Conservation (phyloP, 2,329 filamentous ascomycete genomes). For the Mollisiaceae sp. region DNA sequence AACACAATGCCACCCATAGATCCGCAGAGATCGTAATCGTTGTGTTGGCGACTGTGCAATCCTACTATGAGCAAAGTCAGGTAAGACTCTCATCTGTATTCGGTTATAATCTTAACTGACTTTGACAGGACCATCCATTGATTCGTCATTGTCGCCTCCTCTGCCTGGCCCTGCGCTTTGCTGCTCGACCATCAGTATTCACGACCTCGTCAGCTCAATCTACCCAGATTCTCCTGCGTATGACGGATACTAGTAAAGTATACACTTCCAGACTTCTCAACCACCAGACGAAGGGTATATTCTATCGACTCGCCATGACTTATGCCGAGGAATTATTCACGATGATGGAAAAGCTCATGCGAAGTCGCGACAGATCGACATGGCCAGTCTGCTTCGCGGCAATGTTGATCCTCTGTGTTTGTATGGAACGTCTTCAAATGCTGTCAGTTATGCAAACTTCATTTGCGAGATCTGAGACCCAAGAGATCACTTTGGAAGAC, state of each 20-base stretch:
- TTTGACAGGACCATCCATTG: background rate
- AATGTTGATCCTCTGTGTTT: constrained; percentile 25
- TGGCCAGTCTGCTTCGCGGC: constrained; percentile 28
- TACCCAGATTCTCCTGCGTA: constrained; percentile 6
- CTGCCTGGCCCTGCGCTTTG: constrained; percentile 16
- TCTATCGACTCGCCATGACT: constrained; percentile 19
- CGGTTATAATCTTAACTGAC: background rate
- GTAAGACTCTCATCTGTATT: background rate
- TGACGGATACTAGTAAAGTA: background rate
- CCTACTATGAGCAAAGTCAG: background rate
- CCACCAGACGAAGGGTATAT: constrained; percentile 27
- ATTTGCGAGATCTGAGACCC: constrained; percentile 9
- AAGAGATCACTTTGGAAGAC: background rate
- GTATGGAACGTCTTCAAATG: constrained; percentile 25
- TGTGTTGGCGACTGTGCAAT: background rate
- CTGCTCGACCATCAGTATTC: constrained; percentile 23
- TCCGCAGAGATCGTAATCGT: background rate
- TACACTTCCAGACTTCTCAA: constrained; percentile 31
- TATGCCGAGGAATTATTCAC: constrained; percentile 15
- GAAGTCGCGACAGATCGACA: constrained; percentile 17
- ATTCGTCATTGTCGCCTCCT: constrained; percentile 24
- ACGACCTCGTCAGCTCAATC: constrained; percentile 21
- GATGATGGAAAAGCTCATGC: constrained; percentile 28
- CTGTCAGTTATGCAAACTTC: constrained; percentile 16
- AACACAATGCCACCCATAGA: background rate